phyloP scores from a whole-genome alignment of 106 monocot genomes.

The Dendrobium chrysotoxum region DNA sequence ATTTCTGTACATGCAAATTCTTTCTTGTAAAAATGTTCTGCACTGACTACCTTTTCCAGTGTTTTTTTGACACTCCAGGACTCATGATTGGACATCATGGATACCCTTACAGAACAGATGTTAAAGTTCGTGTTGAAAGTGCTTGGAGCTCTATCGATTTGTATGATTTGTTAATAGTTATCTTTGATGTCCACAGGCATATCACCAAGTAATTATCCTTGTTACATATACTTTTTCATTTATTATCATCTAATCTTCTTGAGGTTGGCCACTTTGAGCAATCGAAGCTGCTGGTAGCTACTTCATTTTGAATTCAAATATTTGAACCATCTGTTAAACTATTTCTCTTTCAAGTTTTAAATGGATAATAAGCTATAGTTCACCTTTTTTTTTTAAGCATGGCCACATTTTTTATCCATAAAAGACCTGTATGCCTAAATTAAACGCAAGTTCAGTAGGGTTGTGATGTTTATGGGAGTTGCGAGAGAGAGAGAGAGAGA shows the following conservation, averaged over 20 bases:
- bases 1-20: background rate
- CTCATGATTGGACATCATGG: constrained; percentile 68
- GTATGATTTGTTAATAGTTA: constrained; percentile 88
- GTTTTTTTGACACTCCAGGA: constrained; percentile 97
- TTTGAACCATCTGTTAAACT: background rate
- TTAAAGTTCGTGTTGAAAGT: constrained; percentile 84
- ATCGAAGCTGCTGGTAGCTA: background rate
- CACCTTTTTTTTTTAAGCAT: background rate
- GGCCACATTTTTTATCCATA: background rate
- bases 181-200: constrained; percentile 93
- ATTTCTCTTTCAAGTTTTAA: background rate
- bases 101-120: constrained; percentile 75
- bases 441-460: background rate
- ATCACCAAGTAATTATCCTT: constrained; percentile 48
- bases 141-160: constrained; percentile 76
- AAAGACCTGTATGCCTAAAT: background rate
- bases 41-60: constrained; percentile 43
- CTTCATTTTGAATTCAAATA: background rate
- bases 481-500: background rate
- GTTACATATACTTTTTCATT: background rate
- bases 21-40: background rate
- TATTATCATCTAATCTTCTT: background rate
- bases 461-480: background rate
- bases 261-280: background rate
- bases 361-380: background rate